Base-by-base conservation (phyloP, 2,329 filamentous ascomycete genomes). In the Parafenestella ontariensis region DNA sequence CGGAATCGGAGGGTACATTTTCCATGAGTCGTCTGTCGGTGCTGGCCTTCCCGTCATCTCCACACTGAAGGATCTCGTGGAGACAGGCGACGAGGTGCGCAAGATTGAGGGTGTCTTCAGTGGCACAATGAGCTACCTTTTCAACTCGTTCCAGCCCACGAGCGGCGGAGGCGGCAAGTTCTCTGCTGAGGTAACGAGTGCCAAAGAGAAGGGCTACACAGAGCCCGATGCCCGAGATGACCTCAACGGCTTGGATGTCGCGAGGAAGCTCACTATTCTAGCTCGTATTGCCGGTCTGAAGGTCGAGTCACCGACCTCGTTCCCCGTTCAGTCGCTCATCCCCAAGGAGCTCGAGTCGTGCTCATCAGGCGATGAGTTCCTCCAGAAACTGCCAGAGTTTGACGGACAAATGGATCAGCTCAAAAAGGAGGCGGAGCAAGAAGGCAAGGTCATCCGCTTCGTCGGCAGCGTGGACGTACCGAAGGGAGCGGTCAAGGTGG, bases 71-170 rank as follows among this genome's bases (percentile, higher is more conserved):
- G 95, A 99, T 69, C 84, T 99, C n/a, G 86, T 97, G 21, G 89
- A 93, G 59, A 99, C 95, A 1, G 95, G 95, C 37, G 95, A 99
- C 73, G 84, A 91, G 73, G 89, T 99, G 5, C 92, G 86, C 49
- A 93, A 89, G 79, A 96, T 99, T 65, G 94, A 98, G 79, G 95
- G 95, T 63, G 93, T 99, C 46, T 98, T 99, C 80, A 96, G 91
- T 58, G 95, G 95, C 61, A 99, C 95, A 50, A 94, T 99, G 87
- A 96, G 91, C 34, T 99, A 97, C 83, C 83, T 99, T 36, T 98
- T 99, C 87, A 98, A 98, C 83, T 93, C 87, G 20, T 99, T 98
- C 76, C 92, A 93, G 44, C 95, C 95, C 0, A 87, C 88, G 2
- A 85, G 87, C 45, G 89, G 89, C 5, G 80, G 83, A 20, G 90